A percentile compares a stretch with the other conserved stretches of the same genome.
These are phyloP conservation scores for Trichoderma semiorbis DNA, from an alignment of 2,329 filamentous ascomycete species.

Conservation along the genomic window DNA sequence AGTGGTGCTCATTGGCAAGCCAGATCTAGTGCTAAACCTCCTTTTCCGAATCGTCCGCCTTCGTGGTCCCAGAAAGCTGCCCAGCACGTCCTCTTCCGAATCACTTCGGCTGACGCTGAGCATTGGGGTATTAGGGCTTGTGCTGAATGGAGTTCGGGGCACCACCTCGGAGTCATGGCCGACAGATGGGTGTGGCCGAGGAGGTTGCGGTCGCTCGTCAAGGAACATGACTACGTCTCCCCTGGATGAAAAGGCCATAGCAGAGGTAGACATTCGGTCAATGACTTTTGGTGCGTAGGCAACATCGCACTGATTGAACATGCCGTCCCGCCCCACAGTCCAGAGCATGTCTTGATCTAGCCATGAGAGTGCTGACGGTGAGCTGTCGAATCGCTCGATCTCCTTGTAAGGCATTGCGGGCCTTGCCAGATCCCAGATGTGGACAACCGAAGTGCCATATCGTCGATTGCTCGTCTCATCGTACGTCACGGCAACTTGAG, in stretches of 20 bases:
- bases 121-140: conserved; percentile 48
- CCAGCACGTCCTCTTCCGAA: conserved; percentile 62
- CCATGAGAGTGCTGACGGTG: conserved; percentile 60
- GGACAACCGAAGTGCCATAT: conserved; percentile 56
- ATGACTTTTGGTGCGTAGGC: conserved; percentile 61
- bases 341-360: conserved; percentile 63
- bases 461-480: conserved; percentile 53
- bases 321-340: conserved; percentile 60
- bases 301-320: conserved; percentile 63
- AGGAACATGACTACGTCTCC: conserved; percentile 61
- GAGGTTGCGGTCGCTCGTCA: conserved; percentile 51
- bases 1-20: conserved; percentile 50
- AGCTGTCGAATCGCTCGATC: conserved; percentile 56
- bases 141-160: conserved; percentile 43
- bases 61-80: conserved; percentile 54
- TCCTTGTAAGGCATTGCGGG: conserved; percentile 66
- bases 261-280: conserved; percentile 59
- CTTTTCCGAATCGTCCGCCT: conserved; percentile 40
- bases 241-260: conserved; percentile 56
- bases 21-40: conserved; percentile 42
- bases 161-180: conserved; percentile 33
- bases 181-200: conserved; percentile 40
- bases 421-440: conserved; percentile 67
- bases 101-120: conserved; percentile 59
- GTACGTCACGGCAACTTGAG: conserved; percentile 61